Evolutionary conservation across 768 basidiomycete species (phyloP), one percentile per base, ranked within the genome.

Genomic region (Suillus occidentalis): DNA sequence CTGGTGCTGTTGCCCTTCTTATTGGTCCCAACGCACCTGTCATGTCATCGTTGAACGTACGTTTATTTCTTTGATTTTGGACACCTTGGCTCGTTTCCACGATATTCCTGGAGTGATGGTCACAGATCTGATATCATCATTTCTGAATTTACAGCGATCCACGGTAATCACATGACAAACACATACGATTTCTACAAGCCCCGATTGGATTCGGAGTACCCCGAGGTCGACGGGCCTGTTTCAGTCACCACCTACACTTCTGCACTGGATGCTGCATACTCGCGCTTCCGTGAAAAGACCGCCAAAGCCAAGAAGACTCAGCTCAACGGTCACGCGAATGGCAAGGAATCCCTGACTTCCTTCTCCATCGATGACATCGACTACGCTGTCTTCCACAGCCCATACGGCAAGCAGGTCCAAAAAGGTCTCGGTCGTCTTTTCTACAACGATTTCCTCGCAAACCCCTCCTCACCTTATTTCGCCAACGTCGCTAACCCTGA

Each of bases 131-230:
- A 71, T 55, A 18, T 53, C n/a, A 52, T 8, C 3, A 28, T 28
- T 0, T 50, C 61, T 49, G 6, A 36, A 65, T 63, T 63, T 64
- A 9, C 75, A 99, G 97, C 97, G 70, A 85, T 95, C 69, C 97
- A 98, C 78, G 97, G 96, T 31, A 94, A 89, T 60, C 93, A 95
- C 83, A 98, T 99, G 92, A 90, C 91, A 67, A 97, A 99, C 82
- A 94, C 90, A 0, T 98, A 97, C 79, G 97, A 99, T 80, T 99
- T 98, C 79, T 99, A 97, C 89, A 99, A 99, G 83, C 97, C 97
- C 57, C 89, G 94, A 71, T 88, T 99, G 25, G 89, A 90, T 63
- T 96, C 94, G 25, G 94, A 96, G 77, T 97, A 95, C 77, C 97
- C 97, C 66, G 92, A 93, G 71, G 97, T 99, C 58, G 97, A 99